Base-by-base conservation (phyloP, 768 basidiomycete genomes). In the Boletus sp. region DNA sequence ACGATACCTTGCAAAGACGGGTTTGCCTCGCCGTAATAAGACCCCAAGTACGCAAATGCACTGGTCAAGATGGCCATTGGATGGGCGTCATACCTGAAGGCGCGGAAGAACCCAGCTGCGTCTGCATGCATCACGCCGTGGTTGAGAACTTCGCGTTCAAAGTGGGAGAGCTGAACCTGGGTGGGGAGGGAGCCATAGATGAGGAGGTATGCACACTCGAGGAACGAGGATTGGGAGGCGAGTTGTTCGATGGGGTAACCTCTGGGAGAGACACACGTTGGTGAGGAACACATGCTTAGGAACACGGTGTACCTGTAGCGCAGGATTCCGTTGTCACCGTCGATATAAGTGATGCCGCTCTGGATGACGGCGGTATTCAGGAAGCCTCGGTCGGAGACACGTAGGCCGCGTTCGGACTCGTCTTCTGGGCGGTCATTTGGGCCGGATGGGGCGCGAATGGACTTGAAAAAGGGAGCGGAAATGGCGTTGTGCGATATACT, bases 171-270 rank as follows among this genome's bases (percentile, higher is more conserved):
- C 63, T 94, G 88, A 1, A 60, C 48, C 41, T 70, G 73, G 19
- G 80, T 79, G 0, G 93, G 93, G 14, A 96, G 79, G 8, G 83
- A 77, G 13, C 93, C 93, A 59, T 95, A 96, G 34, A 96, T 85
- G 65, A 96, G 83, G 23, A 96, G 83, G 70, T 95, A 94, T 7
- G 90, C 83, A 73, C 58, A 79, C 69, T 96, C 93, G 43, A 93
- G 79, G 73, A 92, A 92, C 2, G 80, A 83, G 0, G 89, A 92
- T 52, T 84, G 80, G 29, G 83, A 74, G 0, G 93, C 92, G 32
- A 96, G 84, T 64, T 94, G 88, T 65, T 96, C 93, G 60, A 96
- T 95, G 15, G 93, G 93, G 67, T 93, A 94, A 21, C 93, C 93
- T 72, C 92, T 88, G 64, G 38, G 47, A 51, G 15, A 61, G 37